Conservation (phyloP, 2,329 filamentous ascomycete genomes). For the Ilyonectria destructans region DNA sequence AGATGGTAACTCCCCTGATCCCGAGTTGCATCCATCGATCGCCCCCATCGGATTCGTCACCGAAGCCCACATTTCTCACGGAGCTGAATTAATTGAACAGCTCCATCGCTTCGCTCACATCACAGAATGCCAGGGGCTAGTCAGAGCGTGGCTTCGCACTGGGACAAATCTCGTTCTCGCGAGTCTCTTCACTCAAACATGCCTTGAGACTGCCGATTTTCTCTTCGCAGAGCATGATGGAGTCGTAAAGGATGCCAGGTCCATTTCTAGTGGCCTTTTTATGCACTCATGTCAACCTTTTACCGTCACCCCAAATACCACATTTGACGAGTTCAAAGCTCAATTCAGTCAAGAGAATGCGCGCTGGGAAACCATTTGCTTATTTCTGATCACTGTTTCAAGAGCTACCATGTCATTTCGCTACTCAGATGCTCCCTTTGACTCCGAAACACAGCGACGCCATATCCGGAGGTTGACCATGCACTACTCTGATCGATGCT, state of each 20-base stretch:
- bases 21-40: neutral
- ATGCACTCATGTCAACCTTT: conserved; percentile 27
- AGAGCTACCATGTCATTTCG: conserved; percentile 42
- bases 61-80: conserved; percentile 5
- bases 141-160: conserved; percentile 9
- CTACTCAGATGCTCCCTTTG: conserved; percentile 22
- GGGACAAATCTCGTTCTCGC: conserved; percentile 18
- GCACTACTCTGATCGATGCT: conserved; percentile 38
- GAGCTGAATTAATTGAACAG: conserved; percentile 9
- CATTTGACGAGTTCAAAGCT: conserved; percentile 26
- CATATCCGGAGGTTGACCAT: conserved; percentile 36
- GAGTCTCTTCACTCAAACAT: conserved; percentile 4
- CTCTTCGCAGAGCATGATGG: neutral
- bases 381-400: conserved; percentile 43
- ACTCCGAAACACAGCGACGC: conserved; percentile 33
- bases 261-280: conserved; percentile 25
- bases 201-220: neutral
- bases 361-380: conserved; percentile 47
- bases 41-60: neutral
- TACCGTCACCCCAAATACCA: conserved; percentile 7
- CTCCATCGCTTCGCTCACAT: conserved; percentile 5
- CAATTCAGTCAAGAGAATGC: conserved; percentile 35
- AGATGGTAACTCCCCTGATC: neutral
- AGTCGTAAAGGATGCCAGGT: neutral
- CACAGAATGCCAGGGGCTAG: neutral